phyloP scores from a whole-genome alignment of 768 basidiomycete genomes.

The Suillus subaureus region DNA sequence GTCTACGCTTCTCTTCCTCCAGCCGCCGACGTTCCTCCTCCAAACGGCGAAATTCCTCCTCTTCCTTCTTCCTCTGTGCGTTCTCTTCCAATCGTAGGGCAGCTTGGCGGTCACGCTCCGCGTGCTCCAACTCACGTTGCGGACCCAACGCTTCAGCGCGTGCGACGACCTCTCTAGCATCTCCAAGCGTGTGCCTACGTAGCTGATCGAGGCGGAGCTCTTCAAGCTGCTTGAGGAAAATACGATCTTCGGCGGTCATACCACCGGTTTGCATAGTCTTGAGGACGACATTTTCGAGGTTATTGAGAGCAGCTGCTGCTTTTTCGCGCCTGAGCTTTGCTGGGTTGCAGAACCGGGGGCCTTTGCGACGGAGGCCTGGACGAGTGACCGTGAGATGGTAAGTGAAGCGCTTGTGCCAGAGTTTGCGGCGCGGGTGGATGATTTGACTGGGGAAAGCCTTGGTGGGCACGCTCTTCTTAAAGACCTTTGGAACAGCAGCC shows the following conservation, averaged over 20 bases:
- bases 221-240: slow-evolving; percentile 28
- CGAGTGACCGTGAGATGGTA: slow-evolving; percentile 7
- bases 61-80: slow-evolving; percentile 15
- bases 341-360: neutral
- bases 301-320: slow-evolving; percentile 1
- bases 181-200: slow-evolving; percentile 18
- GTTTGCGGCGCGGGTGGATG: slow-evolving; percentile 16
- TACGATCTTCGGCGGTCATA: slow-evolving; percentile 23
- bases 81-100: slow-evolving; percentile 17
- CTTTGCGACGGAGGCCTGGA: slow-evolving; percentile 9
- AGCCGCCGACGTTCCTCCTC: slow-evolving; percentile 13
- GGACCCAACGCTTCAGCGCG: slow-evolving; percentile 23
- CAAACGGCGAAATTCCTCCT: slow-evolving; percentile 12
- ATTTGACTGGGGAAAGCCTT: neutral
- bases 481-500: neutral
- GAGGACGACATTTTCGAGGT: slow-evolving; percentile 9
- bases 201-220: slow-evolving; percentile 19
- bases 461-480: neutral
- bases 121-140: slow-evolving; percentile 19
- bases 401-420: slow-evolving; percentile 22
- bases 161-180: slow-evolving; percentile 22
- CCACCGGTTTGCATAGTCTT: slow-evolving; percentile 17
- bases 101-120: slow-evolving; percentile 23
- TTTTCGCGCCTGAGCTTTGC: slow-evolving; percentile 7
- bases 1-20: slow-evolving; percentile 20